These are phyloP conservation scores for Podaxis rugospora DNA, from an alignment of 768 basidiomycete genomes.

Conservation along the genomic window DNA sequence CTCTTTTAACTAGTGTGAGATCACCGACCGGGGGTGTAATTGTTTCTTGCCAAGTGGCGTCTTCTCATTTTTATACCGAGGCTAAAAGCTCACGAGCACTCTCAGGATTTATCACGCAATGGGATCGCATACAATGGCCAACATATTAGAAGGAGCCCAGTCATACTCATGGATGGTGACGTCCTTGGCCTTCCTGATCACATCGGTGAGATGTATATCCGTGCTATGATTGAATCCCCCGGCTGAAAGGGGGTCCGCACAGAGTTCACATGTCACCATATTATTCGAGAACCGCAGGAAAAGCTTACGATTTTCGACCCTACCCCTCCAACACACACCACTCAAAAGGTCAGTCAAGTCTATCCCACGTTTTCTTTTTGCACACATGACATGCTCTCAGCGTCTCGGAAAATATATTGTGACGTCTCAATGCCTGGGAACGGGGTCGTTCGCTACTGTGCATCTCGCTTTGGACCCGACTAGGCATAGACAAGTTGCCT, in stretches of 20 bases:
- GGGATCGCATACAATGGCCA: constrained; percentile 70
- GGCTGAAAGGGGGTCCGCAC: not conserved
- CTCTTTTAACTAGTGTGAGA: constrained; percentile 44
- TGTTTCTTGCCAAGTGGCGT: constrained; percentile 69
- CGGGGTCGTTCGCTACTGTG: constrained; percentile 79
- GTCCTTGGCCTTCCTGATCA: constrained; percentile 63
- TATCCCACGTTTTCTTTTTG: not conserved
- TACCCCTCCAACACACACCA: constrained; percentile 49
- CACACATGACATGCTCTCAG: constrained; percentile 26
- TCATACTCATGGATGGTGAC: constrained; percentile 79
- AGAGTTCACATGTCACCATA: constrained; percentile 68
- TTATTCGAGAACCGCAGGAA: constrained; percentile 48
- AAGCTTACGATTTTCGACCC: constrained; percentile 58
- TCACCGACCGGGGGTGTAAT: constrained; percentile 70
- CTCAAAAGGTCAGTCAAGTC: constrained; percentile 43
- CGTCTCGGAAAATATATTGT: constrained; percentile 63
- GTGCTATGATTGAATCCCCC: not conserved
- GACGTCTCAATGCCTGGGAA: constrained; percentile 77
- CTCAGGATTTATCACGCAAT: constrained; percentile 73
- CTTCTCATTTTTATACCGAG: not conserved
- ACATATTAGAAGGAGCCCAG: constrained; percentile 58
- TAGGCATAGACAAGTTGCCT: constrained; percentile 71
- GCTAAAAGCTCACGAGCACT: not conserved
- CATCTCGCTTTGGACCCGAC: constrained; percentile 68
- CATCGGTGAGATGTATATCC: constrained; percentile 24